Evolutionary conservation across 352 stramenopile species (phyloP).

Genomic region (Phytophthora europaea): DNA sequence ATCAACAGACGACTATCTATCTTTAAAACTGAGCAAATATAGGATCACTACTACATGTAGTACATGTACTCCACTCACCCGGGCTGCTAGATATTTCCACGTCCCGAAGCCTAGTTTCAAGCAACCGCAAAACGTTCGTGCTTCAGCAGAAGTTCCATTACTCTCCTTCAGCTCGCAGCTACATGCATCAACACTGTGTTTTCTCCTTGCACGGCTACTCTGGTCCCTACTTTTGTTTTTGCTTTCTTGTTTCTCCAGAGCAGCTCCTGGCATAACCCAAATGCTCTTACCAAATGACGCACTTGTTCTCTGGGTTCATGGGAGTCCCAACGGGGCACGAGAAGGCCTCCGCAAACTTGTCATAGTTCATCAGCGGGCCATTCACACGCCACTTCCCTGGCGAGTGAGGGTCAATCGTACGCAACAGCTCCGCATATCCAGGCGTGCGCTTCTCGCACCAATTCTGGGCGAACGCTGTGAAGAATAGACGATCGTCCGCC

Average conservation of each 20-base stretch:
- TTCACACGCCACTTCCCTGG: constrained; percentile 76
- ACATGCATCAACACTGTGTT: not conserved
- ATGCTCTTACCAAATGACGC: constrained; percentile 70
- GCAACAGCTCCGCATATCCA: constrained; percentile 56
- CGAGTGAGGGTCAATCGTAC: constrained; percentile 65
- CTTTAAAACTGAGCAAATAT: not conserved
- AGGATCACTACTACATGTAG: not conserved
- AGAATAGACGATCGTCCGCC: constrained; percentile 70
- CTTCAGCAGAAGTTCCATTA: too few species aligned
- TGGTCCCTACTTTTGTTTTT: not conserved
- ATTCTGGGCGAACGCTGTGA: constrained; percentile 71
- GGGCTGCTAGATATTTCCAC: too few species aligned
- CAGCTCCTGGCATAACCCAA: not conserved
- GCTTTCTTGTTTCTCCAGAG: not conserved
- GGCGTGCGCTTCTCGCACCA: constrained; percentile 72
- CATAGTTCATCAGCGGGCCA: constrained; percentile 71
- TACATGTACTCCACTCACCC: not conserved
- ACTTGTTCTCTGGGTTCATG: constrained; percentile 80
- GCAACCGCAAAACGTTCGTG: too few species aligned
- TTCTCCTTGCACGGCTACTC: not conserved
- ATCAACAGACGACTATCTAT: not conserved
- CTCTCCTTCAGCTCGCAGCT: not conserved
- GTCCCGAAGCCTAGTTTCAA: too few species aligned
- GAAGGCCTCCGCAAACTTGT: constrained; percentile 73
- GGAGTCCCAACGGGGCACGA: constrained; percentile 62